Conservation (phyloP, 306 rosid genomes). For the Quercus aquifolioides region DNA sequence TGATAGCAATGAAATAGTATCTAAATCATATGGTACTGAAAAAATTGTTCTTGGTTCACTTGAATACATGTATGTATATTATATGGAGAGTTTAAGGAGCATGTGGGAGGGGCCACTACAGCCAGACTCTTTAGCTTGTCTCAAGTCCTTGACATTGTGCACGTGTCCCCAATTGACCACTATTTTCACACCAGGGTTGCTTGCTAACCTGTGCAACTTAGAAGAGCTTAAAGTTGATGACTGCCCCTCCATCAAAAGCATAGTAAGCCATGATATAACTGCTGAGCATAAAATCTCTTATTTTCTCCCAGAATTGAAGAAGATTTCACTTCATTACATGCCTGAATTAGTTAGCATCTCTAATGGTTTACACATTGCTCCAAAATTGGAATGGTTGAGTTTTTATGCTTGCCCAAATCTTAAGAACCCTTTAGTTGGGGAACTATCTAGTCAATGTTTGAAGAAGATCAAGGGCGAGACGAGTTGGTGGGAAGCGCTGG, state of each 20-base stretch:
- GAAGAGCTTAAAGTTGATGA: constrained; percentile 16
- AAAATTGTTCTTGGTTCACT: background rate
- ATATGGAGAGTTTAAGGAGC: constrained; percentile 30
- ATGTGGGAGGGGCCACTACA: background rate
- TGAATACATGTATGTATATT: background rate
- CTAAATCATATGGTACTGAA: no score
- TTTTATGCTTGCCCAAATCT: constrained; percentile 19
- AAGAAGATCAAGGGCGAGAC: constrained; percentile 9
- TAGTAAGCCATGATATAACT: background rate
- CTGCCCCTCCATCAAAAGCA: constrained; percentile 13
- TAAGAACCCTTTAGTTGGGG: background rate
- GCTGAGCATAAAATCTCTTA: background rate
- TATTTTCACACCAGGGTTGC: background rate
- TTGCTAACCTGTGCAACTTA: background rate
- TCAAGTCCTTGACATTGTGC: constrained; percentile 11
- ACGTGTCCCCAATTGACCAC: constrained; percentile 24
- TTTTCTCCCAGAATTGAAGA: constrained; percentile 1
- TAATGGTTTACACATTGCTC: background rate
- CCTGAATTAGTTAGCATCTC: constrained; percentile 13
- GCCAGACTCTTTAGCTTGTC: no score
- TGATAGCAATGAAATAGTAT: background rate
- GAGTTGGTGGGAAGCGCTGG: constrained; percentile 12
- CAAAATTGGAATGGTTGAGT: background rate
- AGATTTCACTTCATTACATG: background rate
- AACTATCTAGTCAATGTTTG: background rate